Evolutionary conservation across 345 rosid species (phyloP).

Genomic region (Combretum micranthum): DNA sequence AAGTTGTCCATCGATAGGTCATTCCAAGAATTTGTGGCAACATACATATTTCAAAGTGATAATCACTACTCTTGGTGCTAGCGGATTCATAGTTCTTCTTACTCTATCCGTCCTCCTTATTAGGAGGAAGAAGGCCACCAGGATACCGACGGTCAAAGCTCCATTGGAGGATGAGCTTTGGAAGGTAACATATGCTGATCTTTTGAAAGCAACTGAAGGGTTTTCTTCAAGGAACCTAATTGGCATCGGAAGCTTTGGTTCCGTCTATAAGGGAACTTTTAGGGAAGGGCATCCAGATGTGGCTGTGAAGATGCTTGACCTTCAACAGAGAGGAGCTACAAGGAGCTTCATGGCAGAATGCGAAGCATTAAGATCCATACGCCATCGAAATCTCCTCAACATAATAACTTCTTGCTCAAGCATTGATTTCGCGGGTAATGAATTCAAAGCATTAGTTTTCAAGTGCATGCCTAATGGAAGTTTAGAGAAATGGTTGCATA

Average conservation of each 20-base stretch:
- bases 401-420: conserved; percentile 42
- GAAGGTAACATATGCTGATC: conserved; percentile 20
- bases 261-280: conserved; percentile 25
- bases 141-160: background rate
- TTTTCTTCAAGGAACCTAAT: conserved; percentile 21
- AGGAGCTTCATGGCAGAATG: conserved; percentile 46
- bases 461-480: conserved; percentile 45
- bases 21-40: conserved; percentile 10
- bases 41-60: conserved; percentile 9
- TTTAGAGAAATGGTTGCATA: conserved; percentile 36
- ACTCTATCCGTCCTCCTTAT: background rate
- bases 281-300: background rate
- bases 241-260: conserved; percentile 29
- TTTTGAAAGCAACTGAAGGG: conserved; percentile 21
- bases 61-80: conserved; percentile 1
- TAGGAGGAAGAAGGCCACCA: conserved; percentile 6
- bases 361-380: conserved; percentile 24
- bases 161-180: conserved; percentile 1
- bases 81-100: conserved; percentile 2
- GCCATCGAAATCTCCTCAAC: conserved; percentile 48
- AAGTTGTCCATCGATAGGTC: conserved; percentile 6
- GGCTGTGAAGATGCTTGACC: conserved; percentile 27
- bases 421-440: conserved; percentile 32
- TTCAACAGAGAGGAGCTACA: conserved; percentile 28
- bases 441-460: conserved; percentile 42